phyloP scores from a whole-genome alignment of 148 eudicot species.

The Cornus florida region DNA sequence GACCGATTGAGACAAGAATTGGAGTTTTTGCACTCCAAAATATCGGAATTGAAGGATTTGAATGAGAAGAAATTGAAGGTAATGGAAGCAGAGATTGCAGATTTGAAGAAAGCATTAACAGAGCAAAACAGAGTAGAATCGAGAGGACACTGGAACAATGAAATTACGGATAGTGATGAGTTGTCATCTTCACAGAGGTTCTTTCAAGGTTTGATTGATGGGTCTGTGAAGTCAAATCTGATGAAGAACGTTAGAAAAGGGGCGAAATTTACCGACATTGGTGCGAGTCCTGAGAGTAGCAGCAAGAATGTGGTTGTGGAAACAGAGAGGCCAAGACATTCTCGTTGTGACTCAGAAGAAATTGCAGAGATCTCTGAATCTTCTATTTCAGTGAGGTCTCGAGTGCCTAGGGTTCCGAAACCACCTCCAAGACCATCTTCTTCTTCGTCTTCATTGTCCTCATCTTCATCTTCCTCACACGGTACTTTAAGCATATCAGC shows the following conservation, averaged over 20 bases:
- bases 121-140: conserved; percentile 19
- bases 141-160: too few species aligned
- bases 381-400: conserved; percentile 35
- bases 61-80: conserved; percentile 31
- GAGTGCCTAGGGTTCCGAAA: conserved; percentile 76
- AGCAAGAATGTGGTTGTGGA: conserved; percentile 7
- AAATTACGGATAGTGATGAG: conserved; percentile 30
- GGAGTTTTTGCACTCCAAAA: conserved; percentile 40
- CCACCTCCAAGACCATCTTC: conserved; percentile 73
- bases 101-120: conserved; percentile 25
- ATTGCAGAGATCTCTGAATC: conserved; percentile 37
- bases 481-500: conserved; percentile 16
- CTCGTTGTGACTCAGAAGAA: too few species aligned
- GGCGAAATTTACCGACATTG: conserved; percentile 13
- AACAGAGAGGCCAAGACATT: too few species aligned
- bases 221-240: conserved; percentile 36
- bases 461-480: conserved; percentile 28
- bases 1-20: conserved; percentile 46
- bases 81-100: conserved; percentile 35
- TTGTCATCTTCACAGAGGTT: conserved; percentile 49
- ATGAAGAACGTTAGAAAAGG: conserved; percentile 41
- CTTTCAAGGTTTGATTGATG: conserved; percentile 49
- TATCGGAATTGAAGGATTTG: conserved; percentile 39
- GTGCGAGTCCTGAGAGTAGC: not conserved
- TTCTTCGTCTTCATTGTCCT: conserved; percentile 18